Percentiles rank a stretch among this genome's conserved stretches.
phyloP scores from a whole-genome alignment of 2,329 filamentous ascomycete genomes.

The Alternaria gansuensis region DNA sequence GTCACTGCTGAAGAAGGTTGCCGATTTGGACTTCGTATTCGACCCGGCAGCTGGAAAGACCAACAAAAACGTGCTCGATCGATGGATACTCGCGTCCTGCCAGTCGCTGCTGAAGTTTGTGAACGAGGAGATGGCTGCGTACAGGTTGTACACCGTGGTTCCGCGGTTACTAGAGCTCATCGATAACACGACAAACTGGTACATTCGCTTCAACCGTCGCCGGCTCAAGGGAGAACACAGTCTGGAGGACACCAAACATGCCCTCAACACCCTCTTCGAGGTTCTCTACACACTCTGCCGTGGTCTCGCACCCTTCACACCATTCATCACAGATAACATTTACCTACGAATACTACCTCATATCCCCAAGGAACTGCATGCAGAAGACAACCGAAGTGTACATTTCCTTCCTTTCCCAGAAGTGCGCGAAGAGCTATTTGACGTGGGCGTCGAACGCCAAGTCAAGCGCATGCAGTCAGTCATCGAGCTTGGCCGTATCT shows the following conservation, averaged over 20 bases:
- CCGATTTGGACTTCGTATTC: slow-evolving; percentile 78
- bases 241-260: slow-evolving; percentile 84
- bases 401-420: slow-evolving; percentile 93
- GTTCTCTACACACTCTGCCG: slow-evolving; percentile 89
- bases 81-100: slow-evolving; percentile 92
- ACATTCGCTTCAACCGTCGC: slow-evolving; percentile 93
- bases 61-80: slow-evolving; percentile 93
- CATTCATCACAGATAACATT: slow-evolving; percentile 94
- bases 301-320: slow-evolving; percentile 91
- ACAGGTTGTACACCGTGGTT: slow-evolving; percentile 82
- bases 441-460: slow-evolving; percentile 83
- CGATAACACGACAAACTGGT: slow-evolving; percentile 98
- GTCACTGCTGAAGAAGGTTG: slow-evolving; percentile 83
- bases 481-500: slow-evolving; percentile 88
- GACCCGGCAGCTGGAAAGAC: slow-evolving; percentile 76
- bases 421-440: slow-evolving; percentile 86
- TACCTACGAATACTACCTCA: slow-evolving; percentile 83
- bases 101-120: slow-evolving; percentile 92
- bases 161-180: slow-evolving; percentile 83
- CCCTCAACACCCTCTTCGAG: slow-evolving; percentile 92
- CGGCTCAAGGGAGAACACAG: slow-evolving; percentile 90
- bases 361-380: slow-evolving; percentile 75
- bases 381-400: slow-evolving; percentile 81
- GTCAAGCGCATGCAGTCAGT: slow-evolving; percentile 94
- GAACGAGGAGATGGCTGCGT: slow-evolving; percentile 87